These are phyloP conservation scores for Sphaceloma murrayae DNA, from an alignment of 2,329 filamentous ascomycete species.

Conservation along the genomic window DNA sequence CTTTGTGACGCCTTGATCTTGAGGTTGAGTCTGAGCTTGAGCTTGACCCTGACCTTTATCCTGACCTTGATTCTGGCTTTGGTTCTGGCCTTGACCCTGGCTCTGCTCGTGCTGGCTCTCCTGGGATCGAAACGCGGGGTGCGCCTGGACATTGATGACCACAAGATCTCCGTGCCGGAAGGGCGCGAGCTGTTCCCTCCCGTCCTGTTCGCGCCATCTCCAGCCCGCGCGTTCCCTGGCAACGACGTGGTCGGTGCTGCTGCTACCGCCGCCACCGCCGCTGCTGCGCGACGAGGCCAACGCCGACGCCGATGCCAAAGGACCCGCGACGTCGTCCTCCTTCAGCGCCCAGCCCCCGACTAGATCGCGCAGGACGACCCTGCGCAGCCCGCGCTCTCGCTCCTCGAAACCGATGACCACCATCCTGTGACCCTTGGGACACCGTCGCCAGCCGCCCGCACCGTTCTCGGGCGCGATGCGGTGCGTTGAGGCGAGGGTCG, in stretches of 20 bases:
- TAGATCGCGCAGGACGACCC: constrained; percentile 59
- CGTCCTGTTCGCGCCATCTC: constrained; percentile 31
- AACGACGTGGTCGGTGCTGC: background rate
- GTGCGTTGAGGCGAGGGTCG: constrained; percentile 51
- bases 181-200: constrained; percentile 17
- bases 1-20: no score
- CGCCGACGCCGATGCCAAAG: no score
- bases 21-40: no score
- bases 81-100: no score
- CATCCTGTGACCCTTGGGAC: constrained; percentile 70
- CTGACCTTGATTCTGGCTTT: no score
- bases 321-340: constrained; percentile 29
- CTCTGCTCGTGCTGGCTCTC: no score
- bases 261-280: background rate
- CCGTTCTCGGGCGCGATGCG: constrained; percentile 69
- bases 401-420: constrained; percentile 67
- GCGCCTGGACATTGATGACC: background rate
- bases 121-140: background rate
- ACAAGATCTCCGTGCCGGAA: background rate
- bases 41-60: no score
- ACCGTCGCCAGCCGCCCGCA: constrained; percentile 71
- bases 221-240: constrained; percentile 21
- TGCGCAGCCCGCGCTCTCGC: constrained; percentile 54
- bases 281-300: no score
- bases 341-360: constrained; percentile 68